Conservation (phyloP, 805 yeast species). For the Monosporozyma servazzii region DNA sequence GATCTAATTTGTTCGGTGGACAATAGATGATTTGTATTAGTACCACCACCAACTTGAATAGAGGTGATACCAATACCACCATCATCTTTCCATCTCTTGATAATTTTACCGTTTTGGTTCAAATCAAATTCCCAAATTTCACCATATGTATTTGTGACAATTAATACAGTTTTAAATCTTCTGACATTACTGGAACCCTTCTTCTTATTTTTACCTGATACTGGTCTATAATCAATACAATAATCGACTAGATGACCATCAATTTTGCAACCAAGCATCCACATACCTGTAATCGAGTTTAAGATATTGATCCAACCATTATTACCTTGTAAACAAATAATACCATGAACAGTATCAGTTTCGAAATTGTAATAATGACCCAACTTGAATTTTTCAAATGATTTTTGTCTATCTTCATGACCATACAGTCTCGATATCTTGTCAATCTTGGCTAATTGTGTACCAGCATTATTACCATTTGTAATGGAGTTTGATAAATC, state of each 20-base stretch:
- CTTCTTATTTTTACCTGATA: conserved; percentile 9
- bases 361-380: conserved; percentile 35
- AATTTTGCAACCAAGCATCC: conserved; percentile 77
- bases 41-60: conserved; percentile 59
- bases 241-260: conserved; percentile 84
- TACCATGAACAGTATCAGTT: conserved; percentile 41
- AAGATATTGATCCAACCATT: conserved; percentile 87
- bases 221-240: conserved; percentile 29
- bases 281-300: conserved; percentile 71
- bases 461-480: conserved; percentile 7
- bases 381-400: conserved; percentile 77
- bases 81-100: conserved; percentile 73
- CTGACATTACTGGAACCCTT: not conserved
- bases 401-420: conserved; percentile 72
- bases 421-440: conserved; percentile 88
- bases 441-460: conserved; percentile 42
- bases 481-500: conserved; percentile 53
- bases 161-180: conserved; percentile 30
- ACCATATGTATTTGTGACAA: conserved; percentile 67
- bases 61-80: conserved; percentile 79
- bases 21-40: conserved; percentile 21
- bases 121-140: conserved; percentile 83
- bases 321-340: conserved; percentile 68
- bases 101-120: conserved; percentile 38
- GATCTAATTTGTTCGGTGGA: conserved; percentile 20